Evolutionary conservation across 805 yeast species (phyloP).

Genomic region (Zygosaccharomyces rouxii): DNA sequence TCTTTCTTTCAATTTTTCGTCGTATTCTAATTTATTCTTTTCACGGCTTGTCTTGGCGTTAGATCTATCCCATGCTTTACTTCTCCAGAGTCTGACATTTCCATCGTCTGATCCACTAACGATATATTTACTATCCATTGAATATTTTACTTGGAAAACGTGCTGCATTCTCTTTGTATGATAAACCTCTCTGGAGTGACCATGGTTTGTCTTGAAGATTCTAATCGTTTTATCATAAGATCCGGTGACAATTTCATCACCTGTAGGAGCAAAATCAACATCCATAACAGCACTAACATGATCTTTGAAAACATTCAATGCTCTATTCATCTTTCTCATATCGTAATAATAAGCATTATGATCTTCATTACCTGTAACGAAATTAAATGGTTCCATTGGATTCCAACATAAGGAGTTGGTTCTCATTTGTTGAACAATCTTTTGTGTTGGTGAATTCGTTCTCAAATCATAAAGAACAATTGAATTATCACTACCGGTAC

Average conservation of each 20-base stretch:
- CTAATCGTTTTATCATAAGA: constrained; percentile 92
- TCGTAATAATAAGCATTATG: constrained; percentile 94
- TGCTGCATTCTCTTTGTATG: constrained; percentile 98
- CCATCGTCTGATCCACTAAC: constrained; percentile 94
- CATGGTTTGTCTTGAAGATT: constrained; percentile 67
- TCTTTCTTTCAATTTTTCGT: constrained; percentile 84
- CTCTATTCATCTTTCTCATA: constrained; percentile 83
- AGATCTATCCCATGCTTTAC: constrained; percentile 79
- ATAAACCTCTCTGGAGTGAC: constrained; percentile 92
- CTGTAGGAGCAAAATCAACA: constrained; percentile 94
- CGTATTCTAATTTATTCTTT: constrained; percentile 82
- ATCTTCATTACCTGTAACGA: constrained; percentile 90
- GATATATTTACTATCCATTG: constrained; percentile 86
- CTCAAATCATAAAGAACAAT: constrained; percentile 86
- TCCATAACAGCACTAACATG: constrained; percentile 95
- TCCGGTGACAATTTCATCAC: constrained; percentile 92
- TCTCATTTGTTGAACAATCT: constrained; percentile 74
- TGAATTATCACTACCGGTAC: constrained; percentile 87
- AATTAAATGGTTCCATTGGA: constrained; percentile 94
- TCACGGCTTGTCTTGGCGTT: constrained; percentile 75
- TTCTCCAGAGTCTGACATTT: constrained; percentile 89
- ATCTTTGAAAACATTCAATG: constrained; percentile 84
- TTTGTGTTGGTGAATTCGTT: constrained; percentile 88
- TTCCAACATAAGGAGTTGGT: constrained; percentile 91
- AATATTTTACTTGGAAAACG: constrained; percentile 73